Base-by-base conservation (phyloP, 305 asterid species). In the Coffea humblotiana region DNA sequence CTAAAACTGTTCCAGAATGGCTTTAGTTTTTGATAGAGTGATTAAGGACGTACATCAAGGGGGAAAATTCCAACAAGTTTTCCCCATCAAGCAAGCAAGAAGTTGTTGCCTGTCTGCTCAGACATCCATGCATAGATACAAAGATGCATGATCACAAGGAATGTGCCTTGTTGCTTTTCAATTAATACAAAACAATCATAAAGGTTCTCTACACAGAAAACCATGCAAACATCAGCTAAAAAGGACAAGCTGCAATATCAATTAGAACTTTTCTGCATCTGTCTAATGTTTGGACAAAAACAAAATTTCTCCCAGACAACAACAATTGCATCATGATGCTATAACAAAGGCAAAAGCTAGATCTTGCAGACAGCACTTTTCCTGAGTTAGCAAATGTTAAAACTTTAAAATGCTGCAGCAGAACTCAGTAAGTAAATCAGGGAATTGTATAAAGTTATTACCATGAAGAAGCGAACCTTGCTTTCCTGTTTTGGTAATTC, bases 401-500 rank as follows among this genome's bases (percentile, higher is more conserved):
- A 29, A 29, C 23, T 64, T 74, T 48, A 47, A 45, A 23, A 49
- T 72, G 6, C 40, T 58, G 74, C 71, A 70, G 16, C 13, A 51
- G 60, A 56, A 72, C n/a, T 49, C 35, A 27, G 69, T 10, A 64
- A 64, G 51, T 5, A 65, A 67, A 65, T 69, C 19, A 60, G 61
- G 15, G 58, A 66, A 52, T 67, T 3, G 56, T 15, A 61, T 74
- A 81, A 81, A 78, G 77, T 9, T 11, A 75, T 84, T 90, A 94
- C 98, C 97, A 82, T 88, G 95, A 80, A 65, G 76, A 71, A 80
- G 71, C 52, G 97, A 86, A 86, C 84, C 90, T 84, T 88, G 91
- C 76, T 83, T 84, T 88, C 89, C 81, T 88, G 93, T 43, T 84
- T 85, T 76, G 83, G 76, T 47, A 83, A 72, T 78, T 88, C 89